Evolutionary conservation across 1,139 yeast genomes (phyloP).

Genomic region (Kodamaea derodonti): DNA sequence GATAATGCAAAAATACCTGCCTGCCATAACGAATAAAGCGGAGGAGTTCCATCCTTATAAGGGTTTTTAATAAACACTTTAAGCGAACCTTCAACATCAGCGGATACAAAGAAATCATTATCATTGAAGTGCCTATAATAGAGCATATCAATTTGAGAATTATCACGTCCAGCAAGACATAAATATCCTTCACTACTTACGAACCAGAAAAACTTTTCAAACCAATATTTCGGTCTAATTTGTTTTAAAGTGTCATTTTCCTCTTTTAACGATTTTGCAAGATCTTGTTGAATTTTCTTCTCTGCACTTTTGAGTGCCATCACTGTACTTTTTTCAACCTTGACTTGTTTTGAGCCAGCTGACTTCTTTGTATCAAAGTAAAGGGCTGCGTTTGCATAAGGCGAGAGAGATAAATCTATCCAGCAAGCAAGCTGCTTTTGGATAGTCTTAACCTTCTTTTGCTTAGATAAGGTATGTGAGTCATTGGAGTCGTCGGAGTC

Average conservation of each 20-base stretch:
- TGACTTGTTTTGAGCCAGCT: slow-evolving; percentile 75
- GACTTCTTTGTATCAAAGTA: slow-evolving; percentile 77
- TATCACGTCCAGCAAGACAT: slow-evolving; percentile 84
- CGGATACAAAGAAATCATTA: slow-evolving; percentile 67
- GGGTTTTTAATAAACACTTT: slow-evolving; percentile 82
- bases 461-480: slow-evolving; percentile 8
- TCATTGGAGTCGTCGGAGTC: slow-evolving; percentile 20
- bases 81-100: slow-evolving; percentile 72
- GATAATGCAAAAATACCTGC: slow-evolving; percentile 84
- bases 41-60: slow-evolving; percentile 52
- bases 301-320: slow-evolving; percentile 85
- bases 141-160: slow-evolving; percentile 77
- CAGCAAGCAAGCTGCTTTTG: slow-evolving; percentile 45
- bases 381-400: slow-evolving; percentile 86
- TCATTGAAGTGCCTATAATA: slow-evolving; percentile 73
- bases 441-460: slow-evolving; percentile 12
- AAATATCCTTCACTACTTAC: slow-evolving; percentile 84
- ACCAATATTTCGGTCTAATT: slow-evolving; percentile 76
- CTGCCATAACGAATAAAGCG: slow-evolving; percentile 72
- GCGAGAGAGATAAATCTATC: slow-evolving; percentile 67
- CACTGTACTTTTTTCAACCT: slow-evolving; percentile 75
- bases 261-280: slow-evolving; percentile 62
- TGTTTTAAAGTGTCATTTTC: slow-evolving; percentile 62
- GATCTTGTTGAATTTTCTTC: slow-evolving; percentile 68
- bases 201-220: slow-evolving; percentile 94